Evolutionary conservation across 495 filamentous ascomycete species (phyloP).

Genomic region (Talaromyces nanjingensis): DNA sequence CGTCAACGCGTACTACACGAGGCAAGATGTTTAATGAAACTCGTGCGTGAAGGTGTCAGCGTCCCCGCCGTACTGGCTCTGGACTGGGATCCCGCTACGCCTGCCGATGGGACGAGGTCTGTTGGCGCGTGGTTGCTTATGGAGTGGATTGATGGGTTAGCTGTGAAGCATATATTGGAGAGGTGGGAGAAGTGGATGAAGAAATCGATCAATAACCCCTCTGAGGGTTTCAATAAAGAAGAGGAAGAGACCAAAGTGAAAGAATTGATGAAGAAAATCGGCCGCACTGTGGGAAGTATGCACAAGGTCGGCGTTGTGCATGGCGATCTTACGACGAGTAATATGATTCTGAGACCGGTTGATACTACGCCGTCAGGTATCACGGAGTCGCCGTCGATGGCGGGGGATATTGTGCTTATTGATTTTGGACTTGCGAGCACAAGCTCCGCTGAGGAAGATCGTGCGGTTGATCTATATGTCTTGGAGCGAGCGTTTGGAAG

Average conservation of each 20-base stretch:
- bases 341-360: slow-evolving; percentile 68
- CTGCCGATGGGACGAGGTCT: slow-evolving; percentile 35
- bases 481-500: slow-evolving; percentile 93
- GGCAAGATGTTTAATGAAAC: slow-evolving; percentile 72
- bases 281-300: slow-evolving; percentile 65
- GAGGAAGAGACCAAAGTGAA: slow-evolving; percentile 38
- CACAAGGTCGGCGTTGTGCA: slow-evolving; percentile 82
- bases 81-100: slow-evolving; percentile 50
- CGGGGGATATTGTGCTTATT: slow-evolving; percentile 81
- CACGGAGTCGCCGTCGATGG: slow-evolving; percentile 24
- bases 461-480: slow-evolving; percentile 95
- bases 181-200: slow-evolving; percentile 47
- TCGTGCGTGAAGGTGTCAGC: slow-evolving; percentile 64
- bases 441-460: slow-evolving; percentile 80
- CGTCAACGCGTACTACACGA: slow-evolving; percentile 80
- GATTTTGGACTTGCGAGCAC: slow-evolving; percentile 91
- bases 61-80: slow-evolving; percentile 73
- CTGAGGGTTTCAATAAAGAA: slow-evolving; percentile 13
- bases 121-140: slow-evolving; percentile 74
- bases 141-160: slow-evolving; percentile 81
- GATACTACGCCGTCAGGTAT: neutral
- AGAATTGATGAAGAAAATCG: slow-evolving; percentile 65
- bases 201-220: slow-evolving; percentile 7
- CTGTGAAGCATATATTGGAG: slow-evolving; percentile 61
- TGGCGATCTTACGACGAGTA: slow-evolving; percentile 96